Base-by-base conservation (phyloP, 805 yeast genomes). In the Saturnispora dispora region DNA sequence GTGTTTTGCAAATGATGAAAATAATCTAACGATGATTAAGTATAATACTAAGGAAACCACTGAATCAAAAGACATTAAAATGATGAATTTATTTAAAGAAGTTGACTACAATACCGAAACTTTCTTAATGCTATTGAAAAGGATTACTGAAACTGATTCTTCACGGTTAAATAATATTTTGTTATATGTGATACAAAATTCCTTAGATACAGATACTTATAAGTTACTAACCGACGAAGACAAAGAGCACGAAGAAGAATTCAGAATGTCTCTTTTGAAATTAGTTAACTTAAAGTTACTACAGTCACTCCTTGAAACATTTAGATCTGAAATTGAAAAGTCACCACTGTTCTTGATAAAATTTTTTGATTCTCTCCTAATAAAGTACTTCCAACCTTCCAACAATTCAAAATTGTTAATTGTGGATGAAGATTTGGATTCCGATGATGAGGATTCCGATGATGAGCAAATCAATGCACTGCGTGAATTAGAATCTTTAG, bases 281-380 rank as follows among this genome's bases (percentile, higher is more conserved):
- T 67, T 86, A 36, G 67, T 80, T 6, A 83, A 85, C 59, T 68
- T 88, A 53, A 77, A 83, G 53, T 60, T 88, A 10, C 64, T 90
- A 47, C 93, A 88, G 60, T 65, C 68, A 32, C 66, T 87, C 33
- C 78, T 82, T 23, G 74, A 75, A 4, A 70, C 72, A 15, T 81
- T 83, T 60, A 83, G 78, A 53, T 78, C 81, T 8, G 72, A 72
- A 44, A 61, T 84, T 27, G 73, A 82, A 7, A 71, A 71, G 37
- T 74, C 82, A 2, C 58, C 60, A 4, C 4, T 46, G 3, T 46
- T 54, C 2, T 18, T 55, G 22, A 9, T 55, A 9, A 22, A 45
- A 2, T 55, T 55, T 43, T 36, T 47, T 11, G 46, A 52, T 25
- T 47, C 54, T 15, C 39, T 46, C 20, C 30, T 52, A 1, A 32